These are phyloP conservation scores for Penicillium sp. DNA, from an alignment of 2,329 filamentous ascomycete genomes.

Conservation along the genomic window DNA sequence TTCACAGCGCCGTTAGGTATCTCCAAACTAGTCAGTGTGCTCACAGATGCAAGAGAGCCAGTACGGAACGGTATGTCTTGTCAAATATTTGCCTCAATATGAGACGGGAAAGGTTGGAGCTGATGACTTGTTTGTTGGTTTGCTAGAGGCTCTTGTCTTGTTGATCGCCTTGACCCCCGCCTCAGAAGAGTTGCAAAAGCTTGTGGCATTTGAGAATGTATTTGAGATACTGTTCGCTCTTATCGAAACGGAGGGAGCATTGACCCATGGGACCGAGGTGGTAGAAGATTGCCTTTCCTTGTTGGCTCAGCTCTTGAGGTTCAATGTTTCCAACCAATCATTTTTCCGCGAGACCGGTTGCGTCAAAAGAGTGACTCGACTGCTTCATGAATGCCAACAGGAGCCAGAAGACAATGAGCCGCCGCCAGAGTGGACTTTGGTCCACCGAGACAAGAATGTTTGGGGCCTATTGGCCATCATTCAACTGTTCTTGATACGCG, in stretches of 20 bases:
- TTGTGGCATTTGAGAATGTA: conserved; percentile 92
- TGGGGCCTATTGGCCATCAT: conserved; percentile 87
- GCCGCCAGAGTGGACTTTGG: conserved; percentile 70
- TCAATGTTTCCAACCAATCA: conserved; percentile 89
- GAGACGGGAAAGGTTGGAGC: not conserved
- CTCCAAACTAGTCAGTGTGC: conserved; percentile 74
- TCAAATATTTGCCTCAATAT: not conserved
- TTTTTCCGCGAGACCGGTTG: conserved; percentile 89
- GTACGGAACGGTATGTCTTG: conserved; percentile 67
- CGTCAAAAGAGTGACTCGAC: conserved; percentile 66
- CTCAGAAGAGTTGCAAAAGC: conserved; percentile 85
- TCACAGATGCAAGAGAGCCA: conserved; percentile 84
- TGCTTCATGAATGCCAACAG: conserved; percentile 62
- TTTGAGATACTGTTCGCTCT: conserved; percentile 84
- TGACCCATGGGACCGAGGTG: conserved; percentile 77
- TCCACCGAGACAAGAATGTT: conserved; percentile 82
- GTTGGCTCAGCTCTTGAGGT: conserved; percentile 79
- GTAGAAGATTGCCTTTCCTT: conserved; percentile 93
- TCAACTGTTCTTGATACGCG: conserved; percentile 77
- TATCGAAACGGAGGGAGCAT: conserved; percentile 75
- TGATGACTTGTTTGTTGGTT: conserved; percentile 12
- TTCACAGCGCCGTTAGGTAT: conserved; percentile 86
- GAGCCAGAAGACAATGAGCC: conserved; percentile 53
- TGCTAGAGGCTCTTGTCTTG: conserved; percentile 71
- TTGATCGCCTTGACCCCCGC: conserved; percentile 84